A percentile compares a stretch with the other conserved stretches of the same genome.
Evolutionary conservation across 1,284 basidiomycete genomes (phyloP).

Genomic region (Schizophyllum amplum): DNA sequence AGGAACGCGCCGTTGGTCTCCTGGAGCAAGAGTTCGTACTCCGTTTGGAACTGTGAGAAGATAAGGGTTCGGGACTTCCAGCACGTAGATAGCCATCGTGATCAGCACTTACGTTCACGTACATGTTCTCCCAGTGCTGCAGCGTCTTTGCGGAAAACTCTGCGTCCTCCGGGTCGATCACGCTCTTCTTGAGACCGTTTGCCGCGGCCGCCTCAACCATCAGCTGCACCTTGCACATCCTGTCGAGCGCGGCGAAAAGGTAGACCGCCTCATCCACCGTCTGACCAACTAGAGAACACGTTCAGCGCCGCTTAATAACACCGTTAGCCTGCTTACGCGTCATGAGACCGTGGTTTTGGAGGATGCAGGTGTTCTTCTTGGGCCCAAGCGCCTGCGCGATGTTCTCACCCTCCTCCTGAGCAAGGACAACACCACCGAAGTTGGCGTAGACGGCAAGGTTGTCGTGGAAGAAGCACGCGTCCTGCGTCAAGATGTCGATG

Average conservation of each 20-base stretch:
- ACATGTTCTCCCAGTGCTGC: conserved; percentile 16
- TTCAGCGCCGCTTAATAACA: neutral
- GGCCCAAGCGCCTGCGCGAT: conserved; percentile 47
- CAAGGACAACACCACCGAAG: conserved; percentile 52
- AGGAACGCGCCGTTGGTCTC: conserved; percentile 22
- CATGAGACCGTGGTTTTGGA: neutral
- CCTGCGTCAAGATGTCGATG: conserved; percentile 43
- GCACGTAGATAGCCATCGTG: neutral
- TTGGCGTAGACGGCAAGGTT: conserved; percentile 33
- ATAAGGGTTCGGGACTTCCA: neutral
- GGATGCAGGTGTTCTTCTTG: conserved; percentile 16
- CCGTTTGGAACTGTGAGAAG: conserved; percentile 18
- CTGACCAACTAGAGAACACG: conserved; percentile 13
- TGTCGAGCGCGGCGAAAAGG: conserved; percentile 10
- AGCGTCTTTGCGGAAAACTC: conserved; percentile 17
- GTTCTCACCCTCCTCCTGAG: conserved; percentile 45
- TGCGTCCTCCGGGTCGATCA: conserved; percentile 20
- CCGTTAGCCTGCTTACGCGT: neutral
- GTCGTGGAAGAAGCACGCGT: neutral
- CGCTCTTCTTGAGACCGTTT: conserved; percentile 21
- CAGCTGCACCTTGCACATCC: conserved; percentile 37
- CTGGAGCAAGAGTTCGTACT: conserved; percentile 19
- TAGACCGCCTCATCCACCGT: conserved; percentile 19
- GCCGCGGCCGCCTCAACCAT: conserved; percentile 33
- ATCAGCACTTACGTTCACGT: conserved; percentile 15